Evolutionary conservation across 768 basidiomycete species (phyloP), one percentile per base, ranked within the genome.

Genomic region (Hypholoma fasciculare): DNA sequence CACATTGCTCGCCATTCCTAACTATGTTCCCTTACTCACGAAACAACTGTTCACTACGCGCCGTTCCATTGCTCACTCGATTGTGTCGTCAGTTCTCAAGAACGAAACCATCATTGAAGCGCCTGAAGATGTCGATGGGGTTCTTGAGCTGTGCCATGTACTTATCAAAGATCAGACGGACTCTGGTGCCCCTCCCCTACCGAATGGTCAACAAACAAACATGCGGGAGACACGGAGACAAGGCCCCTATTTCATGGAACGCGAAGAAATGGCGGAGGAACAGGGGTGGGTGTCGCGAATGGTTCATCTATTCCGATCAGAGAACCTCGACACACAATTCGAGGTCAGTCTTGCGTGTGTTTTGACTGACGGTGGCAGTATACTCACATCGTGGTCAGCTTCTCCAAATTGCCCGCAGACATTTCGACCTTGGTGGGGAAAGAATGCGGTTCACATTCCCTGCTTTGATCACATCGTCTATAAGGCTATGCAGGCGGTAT

Each of bases 211-310:
- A 19, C 72, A 74, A 38, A 61, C 68, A 27, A 75, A 71, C 23
- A 63, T 66, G 20, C 78, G 80, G 61, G 82, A 83, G 46, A 67
- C 72, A 49, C 79, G 85, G 58, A 76, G 87, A 60, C 82, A 84
- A 56, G 85, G 85, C 7, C 78, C 85, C 9, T 83, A 86, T 63
- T 75, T 78, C 27, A 65, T 83, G 52, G 96, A 96, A 69, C 74
- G 88, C 51, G 92, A 96, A 69, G 96, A 98, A 68, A 81, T 95
- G 78, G 96, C 95, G 0, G 97, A 99, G 71, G 97, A 99, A 71
- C 97, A 99, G 67, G 97, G 97, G 0, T 99, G 97, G 97, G 86
- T 98, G 14, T 96, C 97, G 40, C 79, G 96, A 61, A 98, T 98
- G 93, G 91, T 98, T 2, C 97, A 99, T 77, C 71, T 98, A 34